Percentiles rank a stretch among this genome's conserved stretches.
Evolutionary conservation across 73 alveolate genomes (phyloP).

Genomic region (Tetrahymena elliotti): DNA sequence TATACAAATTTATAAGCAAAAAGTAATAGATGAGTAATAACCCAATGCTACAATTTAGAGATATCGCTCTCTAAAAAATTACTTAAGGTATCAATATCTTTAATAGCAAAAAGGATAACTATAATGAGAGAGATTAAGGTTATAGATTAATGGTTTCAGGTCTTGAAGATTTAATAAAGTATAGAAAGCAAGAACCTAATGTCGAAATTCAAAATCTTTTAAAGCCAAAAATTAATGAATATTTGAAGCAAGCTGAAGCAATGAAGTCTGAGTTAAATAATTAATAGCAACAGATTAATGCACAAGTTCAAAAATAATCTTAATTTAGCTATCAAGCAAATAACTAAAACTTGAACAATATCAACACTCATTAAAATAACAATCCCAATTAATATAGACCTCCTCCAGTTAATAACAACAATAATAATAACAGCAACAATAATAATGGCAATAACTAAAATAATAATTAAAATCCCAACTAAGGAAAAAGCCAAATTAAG

Average conservation of each 20-base stretch:
- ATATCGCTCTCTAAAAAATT: not conserved
- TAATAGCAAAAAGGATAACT: not conserved
- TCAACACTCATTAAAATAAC: not conserved
- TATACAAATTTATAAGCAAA: no score
- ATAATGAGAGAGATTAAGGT: not conserved
- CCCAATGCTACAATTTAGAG: not conserved
- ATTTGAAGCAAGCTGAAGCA: not conserved
- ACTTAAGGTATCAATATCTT: not conserved
- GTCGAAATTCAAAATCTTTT: not conserved
- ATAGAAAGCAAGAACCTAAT: not conserved
- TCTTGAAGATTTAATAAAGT: not conserved
- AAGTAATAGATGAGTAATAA: not conserved
- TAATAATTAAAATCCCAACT: not conserved
- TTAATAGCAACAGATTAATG: not conserved
- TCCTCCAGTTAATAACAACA: not conserved
- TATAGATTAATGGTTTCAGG: not conserved
- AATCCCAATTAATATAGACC: not conserved
- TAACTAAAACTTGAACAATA: not conserved
- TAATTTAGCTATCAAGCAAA: not conserved
- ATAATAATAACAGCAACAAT: not conserved
- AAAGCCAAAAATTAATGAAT: not conserved
- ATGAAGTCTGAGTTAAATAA: not conserved
- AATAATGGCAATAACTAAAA: not conserved
- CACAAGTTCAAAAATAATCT: not conserved
- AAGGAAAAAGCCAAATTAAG: not conserved